Evolutionary conservation across 495 filamentous ascomycete genomes (phyloP), one percentile per base, ranked within the genome.

Genomic region (Penicillium fimorum): DNA sequence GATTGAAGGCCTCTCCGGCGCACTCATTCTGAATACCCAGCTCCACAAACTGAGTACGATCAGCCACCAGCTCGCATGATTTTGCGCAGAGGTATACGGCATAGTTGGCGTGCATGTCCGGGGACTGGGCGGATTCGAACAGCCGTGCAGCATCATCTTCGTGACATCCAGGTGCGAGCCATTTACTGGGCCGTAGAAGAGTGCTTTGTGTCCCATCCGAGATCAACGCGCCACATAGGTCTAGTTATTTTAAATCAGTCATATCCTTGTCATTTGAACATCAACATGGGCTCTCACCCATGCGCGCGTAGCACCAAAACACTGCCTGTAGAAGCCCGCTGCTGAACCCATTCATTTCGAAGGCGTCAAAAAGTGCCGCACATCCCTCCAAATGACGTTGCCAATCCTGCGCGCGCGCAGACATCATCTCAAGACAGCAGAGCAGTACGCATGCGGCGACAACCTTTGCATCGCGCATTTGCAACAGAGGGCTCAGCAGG

Each of bases 261-360:
- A 45, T 47, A 13, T 4, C 6, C 46, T 13, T 27, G 0, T 27
- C 24, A n/a, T n/a, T 15, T n/a, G 18, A 5, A 33, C 32, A 17
- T 20, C 41, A 27, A 22, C 32, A 52, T 37, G 32, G n/a, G 55
- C 17, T 41, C 65, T 58, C 24, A 74, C 70, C 75, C 73, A 80
- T 80, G 27, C 76, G 60, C 22, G 73, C 76, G 58, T 75, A 79
- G 47, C 76, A 80, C 77, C 77, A 80, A 41, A 80, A 80, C 0
- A 79, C 61, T 13, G 75, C 77, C 46, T 75, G 75, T 47, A 70
- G 35, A 25, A 77, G 50, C 3, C 73, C 74, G 6, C 62, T 58
- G 40, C 71, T 70, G 50, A 79, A 77, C 0, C 76, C 75, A 53
- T 76, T 61, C 18, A 79, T 75, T 35, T 60, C 64, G 64, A 68